Conservation (phyloP, 2,329 filamentous ascomycete species). For the Alternaria brassicicola region DNA sequence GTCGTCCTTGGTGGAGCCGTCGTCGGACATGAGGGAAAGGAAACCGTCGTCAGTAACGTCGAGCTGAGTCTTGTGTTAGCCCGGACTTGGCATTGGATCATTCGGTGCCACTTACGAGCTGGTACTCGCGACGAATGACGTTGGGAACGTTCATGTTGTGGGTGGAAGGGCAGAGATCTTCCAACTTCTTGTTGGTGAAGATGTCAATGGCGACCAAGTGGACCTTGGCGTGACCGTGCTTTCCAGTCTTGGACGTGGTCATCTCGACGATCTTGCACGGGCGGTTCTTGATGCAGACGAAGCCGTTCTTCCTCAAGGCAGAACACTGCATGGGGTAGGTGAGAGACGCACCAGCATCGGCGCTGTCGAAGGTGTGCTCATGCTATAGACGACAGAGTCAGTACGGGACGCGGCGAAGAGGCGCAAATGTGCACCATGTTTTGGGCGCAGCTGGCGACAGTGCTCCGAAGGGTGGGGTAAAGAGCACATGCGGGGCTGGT, state of each 20-base stretch:
- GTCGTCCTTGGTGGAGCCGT: slow-evolving; percentile 89
- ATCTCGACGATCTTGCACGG: slow-evolving; percentile 99
- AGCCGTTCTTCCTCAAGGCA: slow-evolving; percentile 98
- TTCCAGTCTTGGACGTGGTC: slow-evolving; percentile 99
- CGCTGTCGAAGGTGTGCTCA: slow-evolving; percentile 82
- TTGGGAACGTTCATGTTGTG: slow-evolving; percentile 97
- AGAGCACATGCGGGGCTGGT: slow-evolving; percentile 30
- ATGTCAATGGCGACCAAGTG: slow-evolving; percentile 98
- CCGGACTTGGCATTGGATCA: slow-evolving; percentile 6
- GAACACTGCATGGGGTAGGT: slow-evolving; percentile 99
- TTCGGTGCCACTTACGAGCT: slow-evolving; percentile 75
- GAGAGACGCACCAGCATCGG: slow-evolving; percentile 92
- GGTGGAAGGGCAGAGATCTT: slow-evolving; percentile 98
- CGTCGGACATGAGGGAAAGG: slow-evolving; percentile 90
- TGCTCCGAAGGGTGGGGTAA: slow-evolving; percentile 49
- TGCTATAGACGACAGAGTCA: slow-evolving; percentile 49
- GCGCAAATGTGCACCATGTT: slow-evolving; percentile 18
- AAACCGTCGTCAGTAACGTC: slow-evolving; percentile 93
- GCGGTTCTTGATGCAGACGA: slow-evolving; percentile 97
- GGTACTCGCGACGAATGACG: slow-evolving; percentile 87
- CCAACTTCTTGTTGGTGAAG: slow-evolving; percentile 99
- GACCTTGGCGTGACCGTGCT: slow-evolving; percentile 99
- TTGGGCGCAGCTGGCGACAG: slow-evolving; percentile 41
- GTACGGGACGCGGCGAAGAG: slow-evolving; percentile 10
- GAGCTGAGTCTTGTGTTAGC: slow-evolving; percentile 62